phyloP scores from a whole-genome alignment of 345 rosid genomes.

The Salix udensis region DNA sequence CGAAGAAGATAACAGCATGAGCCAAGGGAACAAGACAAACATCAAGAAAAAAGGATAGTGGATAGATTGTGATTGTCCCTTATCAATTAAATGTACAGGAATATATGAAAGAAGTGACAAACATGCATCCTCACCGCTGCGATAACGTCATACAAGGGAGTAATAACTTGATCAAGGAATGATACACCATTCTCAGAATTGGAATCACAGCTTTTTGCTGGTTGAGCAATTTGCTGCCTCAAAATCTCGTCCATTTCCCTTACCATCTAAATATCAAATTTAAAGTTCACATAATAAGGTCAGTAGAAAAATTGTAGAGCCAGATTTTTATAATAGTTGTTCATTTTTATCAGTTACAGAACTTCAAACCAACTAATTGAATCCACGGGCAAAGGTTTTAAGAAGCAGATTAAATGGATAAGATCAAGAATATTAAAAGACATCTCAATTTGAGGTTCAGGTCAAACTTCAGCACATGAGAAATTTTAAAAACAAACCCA shows the following conservation, averaged over 20 bases:
- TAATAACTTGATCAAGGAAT: slow-evolving; percentile 73
- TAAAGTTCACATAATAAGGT: background rate
- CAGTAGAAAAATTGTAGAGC: background rate
- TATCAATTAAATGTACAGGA: background rate
- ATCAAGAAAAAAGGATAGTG: background rate
- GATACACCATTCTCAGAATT: slow-evolving; percentile 48
- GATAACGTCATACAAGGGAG: slow-evolving; percentile 76
- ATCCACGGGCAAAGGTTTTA: too few relatives aligned
- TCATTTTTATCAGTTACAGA: background rate
- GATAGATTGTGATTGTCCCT: background rate
- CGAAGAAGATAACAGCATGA: background rate
- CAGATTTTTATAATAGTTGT: background rate
- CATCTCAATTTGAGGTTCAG: background rate
- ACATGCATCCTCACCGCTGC: slow-evolving; percentile 63
- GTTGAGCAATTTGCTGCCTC: slow-evolving; percentile 66
- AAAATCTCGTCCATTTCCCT: slow-evolving; percentile 89
- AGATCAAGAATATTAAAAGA: too few relatives aligned
- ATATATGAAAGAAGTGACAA: background rate
- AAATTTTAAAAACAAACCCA: background rate
- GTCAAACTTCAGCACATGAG: background rate
- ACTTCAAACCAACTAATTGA: background rate
- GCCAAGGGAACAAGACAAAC: background rate
- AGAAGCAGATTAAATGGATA: too few relatives aligned
- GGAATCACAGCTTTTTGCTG: slow-evolving; percentile 70
- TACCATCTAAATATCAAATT: slow-evolving; percentile 57